phyloP scores from a whole-genome alignment of 2,329 filamentous ascomycete genomes.

The Cladosporium sp. region DNA sequence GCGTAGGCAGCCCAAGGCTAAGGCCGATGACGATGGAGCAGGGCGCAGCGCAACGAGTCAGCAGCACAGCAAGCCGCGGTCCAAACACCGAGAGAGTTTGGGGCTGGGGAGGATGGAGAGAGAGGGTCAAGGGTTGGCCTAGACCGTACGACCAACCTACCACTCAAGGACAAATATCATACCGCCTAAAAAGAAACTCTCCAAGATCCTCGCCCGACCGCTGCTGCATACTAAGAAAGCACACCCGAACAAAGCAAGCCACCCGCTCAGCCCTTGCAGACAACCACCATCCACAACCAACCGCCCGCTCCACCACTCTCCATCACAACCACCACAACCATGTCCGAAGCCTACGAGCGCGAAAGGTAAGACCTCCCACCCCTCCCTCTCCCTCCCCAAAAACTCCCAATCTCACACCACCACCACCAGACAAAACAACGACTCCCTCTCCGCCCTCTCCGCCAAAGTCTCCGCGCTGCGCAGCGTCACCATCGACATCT shows the following conservation, averaged over 20 bases:
- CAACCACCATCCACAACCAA: not conserved
- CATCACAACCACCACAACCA: constrained; percentile 30
- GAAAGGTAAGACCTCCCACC: too few species aligned
- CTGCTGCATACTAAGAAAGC: not conserved
- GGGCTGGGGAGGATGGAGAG: not conserved
- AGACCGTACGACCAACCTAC: not conserved
- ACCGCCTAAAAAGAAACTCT: not conserved
- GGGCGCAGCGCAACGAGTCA: not conserved
- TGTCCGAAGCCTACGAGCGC: constrained; percentile 61
- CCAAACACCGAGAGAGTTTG: not conserved
- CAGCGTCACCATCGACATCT: constrained; percentile 94
- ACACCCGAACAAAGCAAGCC: constrained; percentile 6
- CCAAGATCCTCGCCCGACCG: not conserved
- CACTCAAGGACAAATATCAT: not conserved
- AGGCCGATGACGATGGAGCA: constrained; percentile 8
- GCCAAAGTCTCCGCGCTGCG: constrained; percentile 89
- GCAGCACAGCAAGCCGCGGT: not conserved
- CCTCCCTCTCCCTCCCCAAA: not conserved
- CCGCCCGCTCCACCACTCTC: not conserved
- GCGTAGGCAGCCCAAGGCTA: constrained; percentile 8
- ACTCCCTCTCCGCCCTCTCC: constrained; percentile 85
- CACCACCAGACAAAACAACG: constrained; percentile 76
- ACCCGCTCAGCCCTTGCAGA: not conserved
- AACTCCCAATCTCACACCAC: not conserved
- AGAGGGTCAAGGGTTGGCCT: not conserved